A percentile compares a stretch with the other conserved stretches of the same genome.
These are phyloP conservation scores for Ganoderma meredithae DNA, from an alignment of 1,284 basidiomycete species.

Conservation along the genomic window DNA sequence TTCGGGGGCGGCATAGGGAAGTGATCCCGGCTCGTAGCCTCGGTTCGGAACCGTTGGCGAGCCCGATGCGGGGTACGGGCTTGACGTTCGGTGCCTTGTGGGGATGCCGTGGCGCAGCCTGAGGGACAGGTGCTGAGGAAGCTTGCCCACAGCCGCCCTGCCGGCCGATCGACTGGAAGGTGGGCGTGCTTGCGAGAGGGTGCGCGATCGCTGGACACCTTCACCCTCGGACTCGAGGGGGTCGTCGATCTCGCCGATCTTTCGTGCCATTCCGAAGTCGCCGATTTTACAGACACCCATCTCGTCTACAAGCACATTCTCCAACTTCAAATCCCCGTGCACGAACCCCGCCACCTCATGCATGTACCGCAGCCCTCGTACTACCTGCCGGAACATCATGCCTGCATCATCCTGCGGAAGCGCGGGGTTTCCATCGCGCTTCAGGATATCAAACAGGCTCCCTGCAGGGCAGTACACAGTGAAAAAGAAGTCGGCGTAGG, in stretches of 20 bases:
- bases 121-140: constrained; percentile 45
- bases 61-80: constrained; percentile 51
- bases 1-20: constrained; percentile 91
- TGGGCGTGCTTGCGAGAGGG: constrained; percentile 31
- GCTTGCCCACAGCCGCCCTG: constrained; percentile 35
- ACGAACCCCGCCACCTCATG: constrained; percentile 83
- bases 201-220: constrained; percentile 32
- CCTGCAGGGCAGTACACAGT: constrained; percentile 87
- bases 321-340: constrained; percentile 95
- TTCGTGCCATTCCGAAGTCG: constrained; percentile 85
- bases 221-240: constrained; percentile 43
- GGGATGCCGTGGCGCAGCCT: constrained; percentile 47
- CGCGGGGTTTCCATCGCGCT: constrained; percentile 70
- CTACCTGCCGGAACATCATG: constrained; percentile 91
- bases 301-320: constrained; percentile 94
- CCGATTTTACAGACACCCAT: constrained; percentile 81
- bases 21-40: constrained; percentile 80
- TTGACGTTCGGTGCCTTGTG: constrained; percentile 65
- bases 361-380: constrained; percentile 85
- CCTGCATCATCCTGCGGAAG: constrained; percentile 81
- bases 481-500: constrained; percentile 83
- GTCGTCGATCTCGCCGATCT: constrained; percentile 55
- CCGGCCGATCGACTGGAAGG: constrained; percentile 31
- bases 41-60: constrained; percentile 41
- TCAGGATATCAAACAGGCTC: constrained; percentile 86